phyloP scores from a whole-genome alignment of 2,329 filamentous ascomycete genomes.

The Xylariomycetidae sp. region DNA sequence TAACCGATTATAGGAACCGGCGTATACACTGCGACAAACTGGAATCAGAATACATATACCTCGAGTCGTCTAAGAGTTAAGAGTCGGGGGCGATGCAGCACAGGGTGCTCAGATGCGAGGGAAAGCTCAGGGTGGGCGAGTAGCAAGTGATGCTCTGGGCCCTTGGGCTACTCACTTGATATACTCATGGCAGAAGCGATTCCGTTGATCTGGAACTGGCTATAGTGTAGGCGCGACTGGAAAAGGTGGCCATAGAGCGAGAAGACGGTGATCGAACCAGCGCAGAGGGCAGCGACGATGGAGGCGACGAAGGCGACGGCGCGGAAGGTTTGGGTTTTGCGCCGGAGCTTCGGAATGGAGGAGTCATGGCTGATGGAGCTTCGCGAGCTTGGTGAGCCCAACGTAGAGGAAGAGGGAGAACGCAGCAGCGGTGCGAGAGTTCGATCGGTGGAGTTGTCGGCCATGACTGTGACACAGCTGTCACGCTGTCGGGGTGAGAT shows the following conservation, averaged over 20 bases:
- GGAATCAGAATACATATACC: no score
- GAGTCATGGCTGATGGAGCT: slow-evolving; percentile 23
- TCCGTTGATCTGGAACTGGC: slow-evolving; percentile 86
- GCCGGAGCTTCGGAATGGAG: slow-evolving; percentile 14
- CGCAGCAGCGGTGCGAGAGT: slow-evolving; percentile 22
- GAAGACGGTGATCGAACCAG: slow-evolving; percentile 88
- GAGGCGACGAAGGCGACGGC: slow-evolving; percentile 49
- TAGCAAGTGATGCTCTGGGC: no score
- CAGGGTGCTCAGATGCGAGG: no score
- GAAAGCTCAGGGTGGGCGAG: no score
- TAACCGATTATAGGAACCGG: slow-evolving; percentile 89
- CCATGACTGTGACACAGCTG: no score
- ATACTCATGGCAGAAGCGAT: slow-evolving; percentile 82
- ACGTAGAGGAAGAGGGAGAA: slow-evolving; percentile 23
- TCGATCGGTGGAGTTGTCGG: slow-evolving; percentile 14
- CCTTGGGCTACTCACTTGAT: no score
- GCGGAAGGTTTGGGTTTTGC: slow-evolving; percentile 27
- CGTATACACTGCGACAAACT: no score
- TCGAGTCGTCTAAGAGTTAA: no score
- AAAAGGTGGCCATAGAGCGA: slow-evolving; percentile 91
- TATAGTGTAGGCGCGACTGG: slow-evolving; percentile 80
- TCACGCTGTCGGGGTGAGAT: no score
- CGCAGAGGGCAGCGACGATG: slow-evolving; percentile 63
- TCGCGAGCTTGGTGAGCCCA: slow-evolving; percentile 21
- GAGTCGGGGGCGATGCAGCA: no score